These are phyloP conservation scores for Claviceps sp. DNA, from an alignment of 2,329 filamentous ascomycete genomes.

Conservation along the genomic window DNA sequence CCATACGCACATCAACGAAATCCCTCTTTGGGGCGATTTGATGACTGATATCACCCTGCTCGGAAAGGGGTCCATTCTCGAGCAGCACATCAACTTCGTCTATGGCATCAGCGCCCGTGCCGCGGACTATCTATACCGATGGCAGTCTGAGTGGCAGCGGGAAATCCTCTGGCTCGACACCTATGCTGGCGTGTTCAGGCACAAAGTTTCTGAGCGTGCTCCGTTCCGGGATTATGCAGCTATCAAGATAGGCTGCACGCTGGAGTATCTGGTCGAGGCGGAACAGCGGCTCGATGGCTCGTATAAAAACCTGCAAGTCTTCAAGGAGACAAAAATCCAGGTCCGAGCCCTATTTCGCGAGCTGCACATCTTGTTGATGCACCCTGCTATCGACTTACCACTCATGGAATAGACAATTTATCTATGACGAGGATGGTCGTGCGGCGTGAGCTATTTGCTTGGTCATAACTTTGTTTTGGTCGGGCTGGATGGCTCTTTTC, in stretches of 20 bases:
- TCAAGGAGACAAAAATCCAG: background rate
- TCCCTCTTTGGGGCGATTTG: slow-evolving; percentile 1
- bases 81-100: background rate
- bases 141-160: slow-evolving; percentile 3
- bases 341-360: background rate
- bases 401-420: background rate
- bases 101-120: slow-evolving; percentile 7
- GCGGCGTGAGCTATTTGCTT: background rate
- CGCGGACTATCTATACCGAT: slow-evolving; percentile 3
- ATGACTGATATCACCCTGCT: background rate
- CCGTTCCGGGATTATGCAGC: background rate
- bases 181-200: slow-evolving; percentile 9
- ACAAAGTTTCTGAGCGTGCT: background rate
- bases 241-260: background rate
- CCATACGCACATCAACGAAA: background rate
- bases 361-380: background rate
- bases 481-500: background rate
- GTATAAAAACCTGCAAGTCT: background rate
- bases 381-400: background rate
- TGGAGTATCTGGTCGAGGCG: background rate
- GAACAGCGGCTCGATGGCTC: slow-evolving; percentile 8
- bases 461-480: background rate
- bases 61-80: background rate
- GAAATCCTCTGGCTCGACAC: slow-evolving; percentile 9
- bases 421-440: background rate